These are phyloP conservation scores for Xylaria arbuscula DNA, from an alignment of 2,329 filamentous ascomycete genomes.

Conservation along the genomic window DNA sequence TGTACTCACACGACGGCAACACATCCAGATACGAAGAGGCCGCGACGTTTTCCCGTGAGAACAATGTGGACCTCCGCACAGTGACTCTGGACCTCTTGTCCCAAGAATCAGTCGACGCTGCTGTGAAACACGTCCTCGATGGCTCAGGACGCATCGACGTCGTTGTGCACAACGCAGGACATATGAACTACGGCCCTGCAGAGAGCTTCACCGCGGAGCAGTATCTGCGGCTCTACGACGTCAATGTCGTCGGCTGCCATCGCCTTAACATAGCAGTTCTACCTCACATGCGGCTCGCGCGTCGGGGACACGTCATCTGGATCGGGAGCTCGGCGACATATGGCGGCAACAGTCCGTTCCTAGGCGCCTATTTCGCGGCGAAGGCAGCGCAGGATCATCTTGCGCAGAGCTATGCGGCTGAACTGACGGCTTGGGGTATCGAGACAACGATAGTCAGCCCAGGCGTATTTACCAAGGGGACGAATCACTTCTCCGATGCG, in stretches of 20 bases:
- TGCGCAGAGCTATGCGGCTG: constrained; percentile 27
- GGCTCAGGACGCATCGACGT: constrained; percentile 27
- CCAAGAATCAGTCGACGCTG: constrained; percentile 29
- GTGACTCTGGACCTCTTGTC: constrained; percentile 28
- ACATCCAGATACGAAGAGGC: constrained; percentile 28
- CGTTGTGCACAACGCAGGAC: constrained; percentile 32
- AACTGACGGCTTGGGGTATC: constrained; percentile 29
- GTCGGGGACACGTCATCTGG: constrained; percentile 30
- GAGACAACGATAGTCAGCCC: constrained; percentile 35
- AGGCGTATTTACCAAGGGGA: constrained; percentile 30
- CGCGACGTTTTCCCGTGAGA: constrained; percentile 8
- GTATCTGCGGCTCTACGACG: constrained; percentile 31
- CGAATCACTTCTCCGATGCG: constrained; percentile 31
- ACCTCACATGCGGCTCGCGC: constrained; percentile 28
- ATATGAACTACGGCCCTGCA: constrained; percentile 32
- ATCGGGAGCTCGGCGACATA: constrained; percentile 31
- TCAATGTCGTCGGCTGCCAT: constrained; percentile 33
- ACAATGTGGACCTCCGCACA: constrained; percentile 26
- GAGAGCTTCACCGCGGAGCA: constrained; percentile 32
- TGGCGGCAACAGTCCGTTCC: constrained; percentile 26
- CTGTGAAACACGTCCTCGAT: constrained; percentile 25
- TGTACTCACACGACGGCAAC: constrained; percentile 35
- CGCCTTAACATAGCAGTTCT: constrained; percentile 29
- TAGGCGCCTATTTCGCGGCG: constrained; percentile 29
- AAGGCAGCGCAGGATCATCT: constrained; percentile 32